These are phyloP conservation scores for Areca catechu DNA, from an alignment of 176 grass and related monocot species.

Conservation along the genomic window DNA sequence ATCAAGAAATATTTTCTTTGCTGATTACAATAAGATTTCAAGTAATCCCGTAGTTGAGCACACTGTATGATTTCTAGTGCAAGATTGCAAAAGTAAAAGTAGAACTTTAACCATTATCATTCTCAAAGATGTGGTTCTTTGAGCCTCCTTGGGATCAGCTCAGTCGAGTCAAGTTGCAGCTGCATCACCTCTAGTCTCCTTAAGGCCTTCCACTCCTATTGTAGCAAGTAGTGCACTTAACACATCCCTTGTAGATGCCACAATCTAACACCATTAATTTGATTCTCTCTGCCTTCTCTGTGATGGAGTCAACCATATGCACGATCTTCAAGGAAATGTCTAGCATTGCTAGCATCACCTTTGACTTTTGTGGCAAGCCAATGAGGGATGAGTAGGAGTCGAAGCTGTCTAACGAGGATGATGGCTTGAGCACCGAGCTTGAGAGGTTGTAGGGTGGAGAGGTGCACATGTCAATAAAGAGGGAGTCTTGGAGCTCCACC, in stretches of 20 bases:
- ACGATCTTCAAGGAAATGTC: constrained; percentile 53
- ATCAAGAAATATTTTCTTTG: constrained; percentile 49
- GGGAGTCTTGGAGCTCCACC: not conserved
- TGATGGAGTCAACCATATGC: constrained; percentile 64
- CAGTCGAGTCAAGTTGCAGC: constrained; percentile 25
- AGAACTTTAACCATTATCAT: constrained; percentile 52
- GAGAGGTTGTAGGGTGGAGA: constrained; percentile 7
- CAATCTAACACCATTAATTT: constrained; percentile 26
- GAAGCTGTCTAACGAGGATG: not conserved
- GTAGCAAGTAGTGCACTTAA: constrained; percentile 55
- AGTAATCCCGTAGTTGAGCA: constrained; percentile 74
- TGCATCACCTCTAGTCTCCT: constrained; percentile 22
- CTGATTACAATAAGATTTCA: constrained; percentile 43
- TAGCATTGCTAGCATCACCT: constrained; percentile 21
- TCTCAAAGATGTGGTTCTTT: constrained; percentile 42
- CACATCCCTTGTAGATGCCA: constrained; percentile 20
- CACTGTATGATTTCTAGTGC: constrained; percentile 78
- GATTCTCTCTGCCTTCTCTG: constrained; percentile 41
- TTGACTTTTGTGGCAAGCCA: not conserved
- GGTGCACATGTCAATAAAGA: not conserved
- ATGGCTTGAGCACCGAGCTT: not conserved
- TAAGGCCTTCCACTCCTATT: constrained; percentile 63
- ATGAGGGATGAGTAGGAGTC: constrained; percentile 1
- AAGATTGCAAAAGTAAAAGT: constrained; percentile 45
- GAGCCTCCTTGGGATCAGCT: constrained; percentile 69